phyloP scores from a whole-genome alignment of 2,329 filamentous ascomycete species.

The Stachybotrys chartarum region DNA sequence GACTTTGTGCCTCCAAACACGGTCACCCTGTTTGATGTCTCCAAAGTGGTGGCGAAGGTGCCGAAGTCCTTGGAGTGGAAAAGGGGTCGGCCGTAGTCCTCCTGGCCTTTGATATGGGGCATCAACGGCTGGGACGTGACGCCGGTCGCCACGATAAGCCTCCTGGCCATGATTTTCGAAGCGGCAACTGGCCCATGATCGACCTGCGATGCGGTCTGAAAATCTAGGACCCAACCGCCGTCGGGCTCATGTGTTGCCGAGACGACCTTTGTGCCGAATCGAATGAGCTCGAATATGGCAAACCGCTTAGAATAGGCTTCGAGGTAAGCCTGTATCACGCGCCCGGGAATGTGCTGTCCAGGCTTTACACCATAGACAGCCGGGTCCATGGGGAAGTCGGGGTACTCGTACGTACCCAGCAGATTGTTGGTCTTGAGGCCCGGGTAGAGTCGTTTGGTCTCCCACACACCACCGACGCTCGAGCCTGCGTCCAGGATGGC shows the following conservation, averaged over 20 bases:
- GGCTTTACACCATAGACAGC: constrained; percentile 38
- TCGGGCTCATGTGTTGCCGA: constrained; percentile 29
- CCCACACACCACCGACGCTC: constrained; percentile 62
- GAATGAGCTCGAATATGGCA: constrained; percentile 27
- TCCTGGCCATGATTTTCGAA: constrained; percentile 25
- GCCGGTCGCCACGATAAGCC: constrained; percentile 46
- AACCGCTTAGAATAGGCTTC: constrained; percentile 32
- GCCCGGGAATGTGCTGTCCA: constrained; percentile 36
- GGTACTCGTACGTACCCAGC: constrained; percentile 62
- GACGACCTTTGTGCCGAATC: constrained; percentile 25
- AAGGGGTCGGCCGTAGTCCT: neutral
- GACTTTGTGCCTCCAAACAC: constrained; percentile 12
- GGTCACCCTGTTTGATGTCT: neutral
- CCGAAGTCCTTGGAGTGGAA: neutral
- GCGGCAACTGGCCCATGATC: neutral
- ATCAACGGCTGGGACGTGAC: constrained; percentile 13
- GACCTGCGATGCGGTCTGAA: neutral
- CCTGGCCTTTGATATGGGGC: constrained; percentile 3
- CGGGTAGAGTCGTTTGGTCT: constrained; percentile 55
- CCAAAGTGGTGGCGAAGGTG: neutral
- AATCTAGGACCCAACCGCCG: constrained; percentile 27
- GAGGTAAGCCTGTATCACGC: constrained; percentile 37
- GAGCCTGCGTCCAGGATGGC: constrained; percentile 47
- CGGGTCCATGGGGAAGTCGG: constrained; percentile 60
- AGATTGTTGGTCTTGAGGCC: constrained; percentile 67